Evolutionary conservation across 495 filamentous ascomycete species (phyloP), one percentile per base, ranked within the genome.

Genomic region (Aspergillus steynii): DNA sequence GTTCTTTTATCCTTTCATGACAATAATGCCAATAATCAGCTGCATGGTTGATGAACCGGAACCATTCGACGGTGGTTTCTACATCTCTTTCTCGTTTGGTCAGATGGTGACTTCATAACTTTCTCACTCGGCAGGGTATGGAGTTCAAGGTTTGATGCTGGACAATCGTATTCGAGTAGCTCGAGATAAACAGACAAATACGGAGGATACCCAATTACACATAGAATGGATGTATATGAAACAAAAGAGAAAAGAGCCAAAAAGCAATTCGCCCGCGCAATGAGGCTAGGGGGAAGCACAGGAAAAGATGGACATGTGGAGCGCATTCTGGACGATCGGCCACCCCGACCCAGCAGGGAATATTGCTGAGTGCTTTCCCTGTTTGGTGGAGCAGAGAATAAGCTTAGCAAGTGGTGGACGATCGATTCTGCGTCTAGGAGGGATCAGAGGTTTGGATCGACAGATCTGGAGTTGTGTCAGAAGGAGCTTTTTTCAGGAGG

Each of bases 321-420:
- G 61, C 53, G 53, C 56, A 42, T 42, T 52, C 49, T 47, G 12
- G 53, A 50, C 50, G 55, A 58, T 61, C 61, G 56, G 55, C 51
- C 55, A 55, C 49, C 42, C 50, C 50, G 48, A 47, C 32, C 48
- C 58, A 53, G 50, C 48, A 61, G 55, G 50, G 50, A 48, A 50
- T 12, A 29, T 10, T 51, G 26, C 29, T 50, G 49, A 45, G 9
- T 55, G 53, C 59, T 53, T 63, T 64, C 58, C 63, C 63, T 61
- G 54, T 61, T 58, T 58, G 58, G 63, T 65, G 63, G 63, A 65
- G 58, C 42, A 61, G 26, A 53, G 63, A 59, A 55, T 65, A 65
- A 65, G 63, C 63, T 65, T 65, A 65, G 63, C 59, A 60, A 46
- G 53, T 50, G 56, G 29, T 54, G 56, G 56, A 47, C 61, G 61